Base-by-base conservation (phyloP, 768 basidiomycete genomes). In the Russula griseocarnosa region DNA sequence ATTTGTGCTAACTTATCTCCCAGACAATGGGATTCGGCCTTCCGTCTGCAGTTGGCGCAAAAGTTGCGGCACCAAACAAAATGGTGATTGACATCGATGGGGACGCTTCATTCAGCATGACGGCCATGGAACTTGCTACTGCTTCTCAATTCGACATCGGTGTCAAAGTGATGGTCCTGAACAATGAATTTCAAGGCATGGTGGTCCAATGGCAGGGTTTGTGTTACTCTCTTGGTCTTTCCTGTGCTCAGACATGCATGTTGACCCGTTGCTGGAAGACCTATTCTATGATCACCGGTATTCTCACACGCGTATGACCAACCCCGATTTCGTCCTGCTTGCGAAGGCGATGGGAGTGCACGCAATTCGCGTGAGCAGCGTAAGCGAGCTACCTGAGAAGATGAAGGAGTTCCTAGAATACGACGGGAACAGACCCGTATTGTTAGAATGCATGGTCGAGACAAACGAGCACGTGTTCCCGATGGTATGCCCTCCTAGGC, bases 331-430 rank as follows among this genome's bases (percentile, higher is more conserved):
- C 74, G 85, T 96, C 70, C 81, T 84, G 67, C 85, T 99, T 40
- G 92, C 96, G 20, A 78, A 86, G 69, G 81, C 95, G 5, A 98
- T 98, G 95, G 84, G 87, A 58, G 90, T 95, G 30, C 93, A 97
- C 71, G 95, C 90, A 24, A 85, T 98, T 70, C 83, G 92, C 65
- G 92, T 88, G 74, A 76, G 79, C 55, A 82, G 72, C 32, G 73
- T 81, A 1, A 86, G 81, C 49, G 94, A 99, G 60, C 81, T 99
- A 10, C 92, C 94, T 0, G 85, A 83, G 40, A 97, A 90, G 82
- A 98, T 99, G 96, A 94, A 94, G 80, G 94, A 98, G 81, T 95
- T 99, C 78, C 80, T 99, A 68, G 95, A 95, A 78, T 96, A 95
- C 73, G 91, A 96, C 69, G 86, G 83, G 62, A 82, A 81, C 62